Base-by-base conservation (phyloP, 768 basidiomycete genomes). In the Phaffia australis region DNA sequence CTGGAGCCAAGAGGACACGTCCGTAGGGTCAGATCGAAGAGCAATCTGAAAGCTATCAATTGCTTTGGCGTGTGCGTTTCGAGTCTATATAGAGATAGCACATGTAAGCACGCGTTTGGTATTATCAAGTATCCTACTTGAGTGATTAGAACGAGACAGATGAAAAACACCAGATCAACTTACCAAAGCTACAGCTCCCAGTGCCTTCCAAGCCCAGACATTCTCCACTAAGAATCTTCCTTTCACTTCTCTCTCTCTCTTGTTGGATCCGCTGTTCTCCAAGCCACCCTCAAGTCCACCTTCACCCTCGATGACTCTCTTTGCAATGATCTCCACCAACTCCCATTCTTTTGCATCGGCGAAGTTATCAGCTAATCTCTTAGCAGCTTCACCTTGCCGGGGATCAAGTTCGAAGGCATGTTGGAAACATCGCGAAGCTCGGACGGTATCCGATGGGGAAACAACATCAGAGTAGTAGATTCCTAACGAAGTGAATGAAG, bases 361-460 rank as follows among this genome's bases (percentile, higher is more conserved):
- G 75, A 97, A 97, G 2, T 88, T 87, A 71, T 87, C 84, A 0
- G 90, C 92, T 3, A 99, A 81, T 65, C 85, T 81, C 61, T 82
- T 81, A 0, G 94, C 95, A 1, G 95, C 91, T 25, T 87, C 84
- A 15, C 81, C 84, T 76, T 99, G 89, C 19, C 87, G 82, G 1
- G 91, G 82, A 77, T 98, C 94, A 6, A 98, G 83, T 75, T 98
- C 95, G 72, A 99, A 97, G 0, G 94, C 95, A 73, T 94, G 97
- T 72, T 98, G 92, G 76, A 94, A 97, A 74, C 94, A 98, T 74
- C 92, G 93, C 3, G 88, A 87, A 0, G 94, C 88, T 48, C 93
- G 84, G 7, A 83, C 82, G 27, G 84, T 85, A 76, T 98, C 93
- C 0, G 85, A 83, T 0, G 90, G 89, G 15, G 79, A 77, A 3